These are phyloP conservation scores for Fusarium cicatricum DNA, from an alignment of 2,329 filamentous ascomycete genomes.

Conservation along the genomic window DNA sequence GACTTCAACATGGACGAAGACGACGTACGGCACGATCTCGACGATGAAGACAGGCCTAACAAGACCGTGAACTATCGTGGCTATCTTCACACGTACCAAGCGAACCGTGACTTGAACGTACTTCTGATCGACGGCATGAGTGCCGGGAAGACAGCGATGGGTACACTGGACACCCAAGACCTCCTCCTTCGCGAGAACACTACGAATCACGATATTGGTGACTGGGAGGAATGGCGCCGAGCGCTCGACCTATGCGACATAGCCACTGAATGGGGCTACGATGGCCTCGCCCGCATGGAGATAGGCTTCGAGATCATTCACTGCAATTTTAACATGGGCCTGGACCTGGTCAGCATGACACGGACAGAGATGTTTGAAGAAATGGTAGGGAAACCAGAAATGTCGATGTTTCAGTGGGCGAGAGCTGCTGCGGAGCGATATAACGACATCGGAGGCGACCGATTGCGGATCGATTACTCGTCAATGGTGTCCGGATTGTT, in stretches of 20 bases:
- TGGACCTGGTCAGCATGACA: constrained; percentile 49
- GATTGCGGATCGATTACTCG: constrained; percentile 57
- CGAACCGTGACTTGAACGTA: constrained; percentile 64
- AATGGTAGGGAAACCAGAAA: constrained; percentile 18
- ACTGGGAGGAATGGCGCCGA: constrained; percentile 58
- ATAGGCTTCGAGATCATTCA: constrained; percentile 75
- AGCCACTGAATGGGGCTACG: constrained; percentile 62
- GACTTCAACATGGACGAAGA: background rate
- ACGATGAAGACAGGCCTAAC: constrained; percentile 7
- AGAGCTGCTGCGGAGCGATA: constrained; percentile 56
- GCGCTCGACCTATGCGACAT: constrained; percentile 65
- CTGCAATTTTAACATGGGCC: constrained; percentile 64
- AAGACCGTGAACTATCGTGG: constrained; percentile 50
- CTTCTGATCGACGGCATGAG: constrained; percentile 76
- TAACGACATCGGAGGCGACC: constrained; percentile 53
- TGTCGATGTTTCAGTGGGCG: constrained; percentile 52
- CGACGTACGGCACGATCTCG: background rate
- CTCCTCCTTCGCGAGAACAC: constrained; percentile 60
- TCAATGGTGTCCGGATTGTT: constrained; percentile 61
- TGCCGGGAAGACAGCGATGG: constrained; percentile 70
- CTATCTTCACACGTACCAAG: constrained; percentile 72
- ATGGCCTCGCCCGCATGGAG: constrained; percentile 73
- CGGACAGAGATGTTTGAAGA: constrained; percentile 36
- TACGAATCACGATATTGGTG: constrained; percentile 3
- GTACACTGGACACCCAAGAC: constrained; percentile 75